Evolutionary conservation across 805 yeast genomes (phyloP).

Genomic region (Ogataea siamensis): DNA sequence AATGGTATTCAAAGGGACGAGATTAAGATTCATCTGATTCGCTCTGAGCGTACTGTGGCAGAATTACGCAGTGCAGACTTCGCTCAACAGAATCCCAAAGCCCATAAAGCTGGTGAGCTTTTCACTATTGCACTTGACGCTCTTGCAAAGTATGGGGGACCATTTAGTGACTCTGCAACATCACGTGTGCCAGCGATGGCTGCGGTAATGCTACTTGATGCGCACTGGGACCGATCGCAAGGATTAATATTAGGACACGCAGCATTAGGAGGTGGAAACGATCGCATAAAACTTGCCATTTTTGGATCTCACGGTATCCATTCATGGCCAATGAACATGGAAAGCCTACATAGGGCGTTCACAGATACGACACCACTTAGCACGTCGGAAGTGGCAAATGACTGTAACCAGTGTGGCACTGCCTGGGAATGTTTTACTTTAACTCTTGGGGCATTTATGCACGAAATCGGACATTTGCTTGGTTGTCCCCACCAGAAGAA

Average conservation of each 20-base stretch:
- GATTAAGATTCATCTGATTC: conserved; percentile 76
- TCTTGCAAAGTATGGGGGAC: conserved; percentile 52
- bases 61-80: conserved; percentile 74
- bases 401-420: conserved; percentile 77
- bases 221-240: conserved; percentile 69
- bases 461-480: conserved; percentile 87
- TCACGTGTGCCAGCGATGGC: conserved; percentile 60
- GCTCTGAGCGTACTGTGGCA: conserved; percentile 61
- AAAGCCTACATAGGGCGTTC: conserved; percentile 64
- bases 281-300: conserved; percentile 71
- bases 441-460: conserved; percentile 91
- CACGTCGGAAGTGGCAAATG: conserved; percentile 81
- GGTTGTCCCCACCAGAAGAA: conserved; percentile 90
- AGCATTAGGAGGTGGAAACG: conserved; percentile 88
- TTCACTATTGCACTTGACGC: conserved; percentile 81
- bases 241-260: conserved; percentile 80
- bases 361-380: conserved; percentile 68
- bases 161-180: conserved; percentile 39
- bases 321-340: conserved; percentile 87
- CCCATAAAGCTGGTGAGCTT: conserved; percentile 69
- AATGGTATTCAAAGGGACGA: conserved; percentile 39
- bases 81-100: conserved; percentile 85
- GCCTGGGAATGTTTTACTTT: conserved; percentile 88
- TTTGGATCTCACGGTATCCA: conserved; percentile 92
- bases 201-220: conserved; percentile 81